phyloP scores from a whole-genome alignment of 495 filamentous ascomycete genomes.

The Recurvomyces mirabilis region DNA sequence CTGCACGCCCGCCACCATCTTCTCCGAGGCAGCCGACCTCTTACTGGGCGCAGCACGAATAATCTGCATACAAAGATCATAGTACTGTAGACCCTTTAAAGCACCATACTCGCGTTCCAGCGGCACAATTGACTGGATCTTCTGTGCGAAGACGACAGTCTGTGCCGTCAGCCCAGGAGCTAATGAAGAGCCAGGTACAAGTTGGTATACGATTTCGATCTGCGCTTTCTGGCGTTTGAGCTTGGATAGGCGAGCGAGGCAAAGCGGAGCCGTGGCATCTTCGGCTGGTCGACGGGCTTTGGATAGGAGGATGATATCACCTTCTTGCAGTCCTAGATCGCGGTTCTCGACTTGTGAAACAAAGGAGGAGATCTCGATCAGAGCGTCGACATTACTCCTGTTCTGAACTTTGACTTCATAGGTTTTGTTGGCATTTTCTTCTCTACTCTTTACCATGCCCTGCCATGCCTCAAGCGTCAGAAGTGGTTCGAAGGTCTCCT shows the following conservation, averaged over 20 bases:
- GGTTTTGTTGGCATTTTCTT: constrained; percentile 66
- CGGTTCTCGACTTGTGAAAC: constrained; percentile 59
- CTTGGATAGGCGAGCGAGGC: constrained; percentile 71
- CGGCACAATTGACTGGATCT: constrained; percentile 76
- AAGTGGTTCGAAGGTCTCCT: constrained; percentile 79
- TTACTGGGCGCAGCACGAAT: constrained; percentile 79
- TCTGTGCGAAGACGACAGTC: constrained; percentile 57
- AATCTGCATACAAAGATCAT: constrained; percentile 88
- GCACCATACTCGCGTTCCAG: constrained; percentile 93
- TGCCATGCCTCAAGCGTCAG: constrained; percentile 93
- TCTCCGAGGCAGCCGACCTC: constrained; percentile 63
- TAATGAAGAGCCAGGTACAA: constrained; percentile 53
- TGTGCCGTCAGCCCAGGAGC: constrained; percentile 44
- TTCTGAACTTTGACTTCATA: constrained; percentile 78
- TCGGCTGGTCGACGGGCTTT: constrained; percentile 53
- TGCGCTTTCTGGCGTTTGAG: constrained; percentile 67
- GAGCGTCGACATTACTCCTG: constrained; percentile 80
- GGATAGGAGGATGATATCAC: constrained; percentile 79
- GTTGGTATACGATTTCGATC: constrained; percentile 72
- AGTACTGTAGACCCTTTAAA: constrained; percentile 79
- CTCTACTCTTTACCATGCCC: constrained; percentile 75
- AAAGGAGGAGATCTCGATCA: constrained; percentile 77
- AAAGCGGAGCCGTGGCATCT: constrained; percentile 55
- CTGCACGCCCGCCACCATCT: constrained; percentile 53
- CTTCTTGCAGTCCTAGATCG: constrained; percentile 63